Evolutionary conservation across 2,329 filamentous ascomycete species (phyloP).

Genomic region (Teratosphaeria nubilosa): DNA sequence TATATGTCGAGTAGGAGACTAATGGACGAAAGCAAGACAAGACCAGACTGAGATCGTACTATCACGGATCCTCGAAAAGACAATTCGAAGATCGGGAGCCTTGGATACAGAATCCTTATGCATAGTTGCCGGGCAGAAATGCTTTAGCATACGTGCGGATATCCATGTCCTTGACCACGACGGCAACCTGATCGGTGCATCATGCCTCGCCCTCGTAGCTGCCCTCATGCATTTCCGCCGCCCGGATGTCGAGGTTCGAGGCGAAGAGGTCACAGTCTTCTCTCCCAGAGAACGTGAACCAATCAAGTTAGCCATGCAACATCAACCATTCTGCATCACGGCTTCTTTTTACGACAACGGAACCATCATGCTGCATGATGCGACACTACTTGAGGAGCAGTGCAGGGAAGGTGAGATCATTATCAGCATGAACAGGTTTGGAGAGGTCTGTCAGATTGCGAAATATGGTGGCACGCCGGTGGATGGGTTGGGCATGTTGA

Average conservation of each 20-base stretch:
- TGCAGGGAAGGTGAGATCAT: constrained; percentile 63
- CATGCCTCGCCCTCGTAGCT: constrained; percentile 78
- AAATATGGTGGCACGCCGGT: constrained; percentile 80
- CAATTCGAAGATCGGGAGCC: constrained; percentile 80
- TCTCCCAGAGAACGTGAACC: constrained; percentile 78
- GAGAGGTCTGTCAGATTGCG: constrained; percentile 81
- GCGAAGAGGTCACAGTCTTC: constrained; percentile 75
- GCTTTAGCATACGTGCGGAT: constrained; percentile 84
- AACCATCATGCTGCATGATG: constrained; percentile 61
- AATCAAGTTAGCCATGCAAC: constrained; percentile 79
- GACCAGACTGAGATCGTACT: constrained; percentile 62
- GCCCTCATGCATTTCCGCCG: constrained; percentile 84
- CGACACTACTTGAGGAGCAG: constrained; percentile 66
- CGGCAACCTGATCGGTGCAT: constrained; percentile 76
- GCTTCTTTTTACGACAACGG: constrained; percentile 73
- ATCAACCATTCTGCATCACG: constrained; percentile 83
- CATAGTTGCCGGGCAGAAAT: constrained; percentile 80
- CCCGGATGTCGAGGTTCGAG: constrained; percentile 78
- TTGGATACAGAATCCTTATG: constrained; percentile 94
- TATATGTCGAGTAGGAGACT: constrained; percentile 32
- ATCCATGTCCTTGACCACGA: constrained; percentile 87
- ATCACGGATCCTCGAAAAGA: constrained; percentile 84
- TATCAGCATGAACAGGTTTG: constrained; percentile 78
- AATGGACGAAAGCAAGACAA: constrained; percentile 27
- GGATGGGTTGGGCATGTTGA: constrained; percentile 67